Evolutionary conservation across 306 rosid genomes (phyloP).

Genomic region (Vigna reflexopilosa): DNA sequence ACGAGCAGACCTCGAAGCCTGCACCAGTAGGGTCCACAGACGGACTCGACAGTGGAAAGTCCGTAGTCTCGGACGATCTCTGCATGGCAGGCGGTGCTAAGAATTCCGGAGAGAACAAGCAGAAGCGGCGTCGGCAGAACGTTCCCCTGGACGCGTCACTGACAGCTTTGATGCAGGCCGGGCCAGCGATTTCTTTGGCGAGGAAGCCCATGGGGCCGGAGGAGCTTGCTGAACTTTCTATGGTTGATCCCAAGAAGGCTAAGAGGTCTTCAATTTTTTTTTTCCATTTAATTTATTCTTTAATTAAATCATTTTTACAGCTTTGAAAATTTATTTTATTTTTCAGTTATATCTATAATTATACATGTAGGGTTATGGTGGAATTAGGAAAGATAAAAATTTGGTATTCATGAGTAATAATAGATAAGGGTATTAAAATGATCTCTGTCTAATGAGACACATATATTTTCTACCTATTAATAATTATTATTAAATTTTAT

Average conservation of each 20-base stretch:
- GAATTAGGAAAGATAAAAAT: no score
- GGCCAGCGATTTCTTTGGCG: neutral
- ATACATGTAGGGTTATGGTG: no score
- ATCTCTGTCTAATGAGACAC: no score
- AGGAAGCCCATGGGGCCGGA: constrained; percentile 62
- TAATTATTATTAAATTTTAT: no score
- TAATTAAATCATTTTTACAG: neutral
- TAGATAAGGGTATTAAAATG: no score
- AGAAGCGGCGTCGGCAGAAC: constrained; percentile 50
- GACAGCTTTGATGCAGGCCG: constrained; percentile 42
- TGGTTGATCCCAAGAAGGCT: constrained; percentile 68
- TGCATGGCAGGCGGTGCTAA: constrained; percentile 14
- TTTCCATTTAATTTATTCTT: neutral
- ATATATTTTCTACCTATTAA: no score
- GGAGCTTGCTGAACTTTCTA: constrained; percentile 67
- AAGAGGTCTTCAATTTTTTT: constrained; percentile 50
- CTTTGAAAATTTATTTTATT: neutral
- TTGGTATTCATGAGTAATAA: no score
- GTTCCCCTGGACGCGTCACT: constrained; percentile 55
- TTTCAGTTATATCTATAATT: neutral
- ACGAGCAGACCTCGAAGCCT: neutral
- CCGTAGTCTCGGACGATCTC: neutral
- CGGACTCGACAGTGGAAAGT: neutral
- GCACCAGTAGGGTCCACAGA: neutral
- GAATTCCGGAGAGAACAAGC: constrained; percentile 40